These are phyloP conservation scores for Acanthamoeba castellanii DNA, from an alignment of 208 protist genomes.

Conservation along the genomic window DNA sequence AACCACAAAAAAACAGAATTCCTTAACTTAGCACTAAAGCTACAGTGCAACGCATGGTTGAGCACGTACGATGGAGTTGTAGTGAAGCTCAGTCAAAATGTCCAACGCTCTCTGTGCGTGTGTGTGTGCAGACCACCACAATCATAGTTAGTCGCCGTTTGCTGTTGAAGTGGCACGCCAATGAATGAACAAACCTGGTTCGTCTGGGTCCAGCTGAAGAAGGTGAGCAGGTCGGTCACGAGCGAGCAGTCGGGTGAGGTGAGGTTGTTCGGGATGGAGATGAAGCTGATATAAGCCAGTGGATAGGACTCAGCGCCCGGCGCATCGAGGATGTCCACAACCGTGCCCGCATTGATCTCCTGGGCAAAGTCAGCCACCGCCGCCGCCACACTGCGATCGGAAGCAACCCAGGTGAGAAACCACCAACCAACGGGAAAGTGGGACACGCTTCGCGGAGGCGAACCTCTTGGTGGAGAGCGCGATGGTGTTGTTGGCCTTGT, in stretches of 20 bases:
- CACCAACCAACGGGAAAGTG: background rate
- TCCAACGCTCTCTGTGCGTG: background rate
- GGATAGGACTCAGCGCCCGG: background rate
- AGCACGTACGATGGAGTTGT: background rate
- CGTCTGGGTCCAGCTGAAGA: constrained; percentile 15
- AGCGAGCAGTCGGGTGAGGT: background rate
- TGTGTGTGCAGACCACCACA: too few species aligned
- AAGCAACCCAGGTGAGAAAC: background rate
- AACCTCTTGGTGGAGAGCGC: background rate
- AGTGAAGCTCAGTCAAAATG: background rate
- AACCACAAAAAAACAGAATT: too few species aligned
- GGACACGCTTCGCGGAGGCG: too few species aligned
- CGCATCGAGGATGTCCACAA: background rate
- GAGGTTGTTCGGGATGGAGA: background rate
- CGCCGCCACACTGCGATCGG: background rate
- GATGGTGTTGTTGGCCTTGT: background rate
- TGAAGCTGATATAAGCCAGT: background rate
- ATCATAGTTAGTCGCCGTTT: too few species aligned
- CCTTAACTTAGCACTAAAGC: too few species aligned
- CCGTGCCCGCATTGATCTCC: background rate
- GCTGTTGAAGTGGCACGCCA: too few species aligned
- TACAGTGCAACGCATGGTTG: too few species aligned
- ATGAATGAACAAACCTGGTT: background rate
- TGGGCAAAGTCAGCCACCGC: background rate
- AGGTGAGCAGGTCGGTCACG: background rate